These are phyloP conservation scores for Brassica nigra DNA, from an alignment of 345 rosid species.

Conservation along the genomic window DNA sequence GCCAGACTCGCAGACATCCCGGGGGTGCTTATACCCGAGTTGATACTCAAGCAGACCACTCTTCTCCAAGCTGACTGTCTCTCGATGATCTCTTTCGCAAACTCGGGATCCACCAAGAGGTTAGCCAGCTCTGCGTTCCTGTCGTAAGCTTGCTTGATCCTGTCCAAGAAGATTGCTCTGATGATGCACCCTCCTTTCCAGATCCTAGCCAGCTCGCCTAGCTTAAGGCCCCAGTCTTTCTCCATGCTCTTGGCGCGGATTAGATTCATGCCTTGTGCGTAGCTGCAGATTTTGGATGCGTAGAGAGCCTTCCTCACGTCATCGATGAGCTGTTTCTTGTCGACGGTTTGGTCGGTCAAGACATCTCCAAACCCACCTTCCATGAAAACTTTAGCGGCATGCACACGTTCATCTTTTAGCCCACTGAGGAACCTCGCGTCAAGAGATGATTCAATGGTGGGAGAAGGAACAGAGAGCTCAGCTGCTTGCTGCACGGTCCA, in stretches of 20 bases:
- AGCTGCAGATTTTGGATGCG: slow-evolving; percentile 93
- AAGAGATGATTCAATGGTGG: slow-evolving; percentile 86
- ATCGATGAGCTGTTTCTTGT: slow-evolving; percentile 76
- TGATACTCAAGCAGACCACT: slow-evolving; percentile 82
- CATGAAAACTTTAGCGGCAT: slow-evolving; percentile 85
- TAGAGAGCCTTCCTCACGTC: slow-evolving; percentile 93
- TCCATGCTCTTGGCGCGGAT: slow-evolving; percentile 88
- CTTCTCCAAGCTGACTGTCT: slow-evolving; percentile 96
- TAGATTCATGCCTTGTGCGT: slow-evolving; percentile 97
- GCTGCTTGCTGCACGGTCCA: slow-evolving; percentile 99
- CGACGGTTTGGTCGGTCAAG: slow-evolving; percentile 60
- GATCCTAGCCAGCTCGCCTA: slow-evolving; percentile 97
- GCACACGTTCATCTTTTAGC: slow-evolving; percentile 83
- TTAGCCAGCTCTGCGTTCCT: slow-evolving; percentile 82
- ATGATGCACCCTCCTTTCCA: slow-evolving; percentile 99
- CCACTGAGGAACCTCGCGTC: slow-evolving; percentile 94
- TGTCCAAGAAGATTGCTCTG: slow-evolving; percentile 84
- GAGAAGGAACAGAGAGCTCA: slow-evolving; percentile 89
- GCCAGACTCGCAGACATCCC: slow-evolving; percentile 98
- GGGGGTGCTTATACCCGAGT: slow-evolving; percentile 87
- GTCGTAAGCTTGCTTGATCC: slow-evolving; percentile 97
- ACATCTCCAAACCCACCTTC: slow-evolving; percentile 73
- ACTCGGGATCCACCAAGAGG: slow-evolving; percentile 95
- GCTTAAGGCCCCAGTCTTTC: slow-evolving; percentile 80
- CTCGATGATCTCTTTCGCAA: slow-evolving; percentile 88